Evolutionary conservation across 352 stramenopile genomes (phyloP), one percentile per base, ranked within the genome.

Genomic region (Phytophthora fragariaefolia): DNA sequence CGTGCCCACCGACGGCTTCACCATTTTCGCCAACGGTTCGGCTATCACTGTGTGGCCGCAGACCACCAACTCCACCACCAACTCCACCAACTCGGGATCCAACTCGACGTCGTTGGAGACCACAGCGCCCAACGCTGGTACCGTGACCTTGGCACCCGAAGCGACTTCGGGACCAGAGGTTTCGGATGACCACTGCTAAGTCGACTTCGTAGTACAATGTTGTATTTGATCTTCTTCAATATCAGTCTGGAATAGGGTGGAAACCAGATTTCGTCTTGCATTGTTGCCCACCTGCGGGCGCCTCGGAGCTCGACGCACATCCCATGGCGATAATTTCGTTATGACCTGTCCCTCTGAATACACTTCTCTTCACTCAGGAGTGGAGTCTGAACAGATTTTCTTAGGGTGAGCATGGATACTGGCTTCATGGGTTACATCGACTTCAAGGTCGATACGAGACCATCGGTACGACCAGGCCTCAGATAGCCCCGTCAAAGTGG

Each of bases 401-500:
- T 38, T 18, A 27, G 59, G 40, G 17, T 48, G 38, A 26, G n/a
- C n/a, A n/a, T n/a, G n/a, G n/a, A n/a, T n/a, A n/a, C n/a, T n/a
- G n/a, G n/a, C n/a, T n/a, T n/a, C n/a, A n/a, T 5, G 53, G 61
- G 2, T 89, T 89, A 57, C 66, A 70, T 2, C 62, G 69, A 23
- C 85, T 89, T 64, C 76, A 69, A 12, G 81, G 87, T 63, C 75
- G 76, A 55, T 90, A 87, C 63, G 78, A 89, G 58, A 87, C 81
- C 10, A 79, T 83, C 34, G 74, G 81, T 87, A 60, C 20, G 61
- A 36, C n/a, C n/a, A n/a, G n/a, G n/a, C n/a, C n/a, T n/a, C n/a
- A n/a, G n/a, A n/a, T n/a, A n/a, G n/a, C n/a, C n/a, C n/a, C n/a
- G n/a, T n/a, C n/a, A n/a, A n/a, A n/a, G n/a, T n/a, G n/a, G n/a